phyloP scores from a whole-genome alignment of 768 basidiomycete genomes.

The Tephrocybe sp. region DNA sequence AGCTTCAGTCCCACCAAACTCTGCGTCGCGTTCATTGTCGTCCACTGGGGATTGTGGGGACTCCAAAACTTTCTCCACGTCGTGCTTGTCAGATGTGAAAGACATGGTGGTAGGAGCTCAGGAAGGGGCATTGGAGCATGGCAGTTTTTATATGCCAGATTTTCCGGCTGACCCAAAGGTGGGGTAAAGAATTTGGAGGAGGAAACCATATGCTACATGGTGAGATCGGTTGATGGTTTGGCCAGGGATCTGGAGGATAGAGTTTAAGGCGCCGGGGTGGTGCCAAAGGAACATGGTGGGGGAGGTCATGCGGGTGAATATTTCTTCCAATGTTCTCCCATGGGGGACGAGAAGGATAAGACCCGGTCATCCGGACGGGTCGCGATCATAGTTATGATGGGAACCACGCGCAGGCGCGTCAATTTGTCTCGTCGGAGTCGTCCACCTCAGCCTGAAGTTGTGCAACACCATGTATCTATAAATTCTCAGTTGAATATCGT shows the following conservation, averaged over 20 bases:
- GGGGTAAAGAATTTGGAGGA: background rate
- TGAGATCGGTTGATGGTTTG: background rate
- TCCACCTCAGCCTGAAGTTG: too few relatives aligned
- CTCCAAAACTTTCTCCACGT: conserved; percentile 7
- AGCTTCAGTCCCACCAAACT: conserved; percentile 26
- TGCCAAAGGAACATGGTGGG: background rate
- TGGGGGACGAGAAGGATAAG: background rate
- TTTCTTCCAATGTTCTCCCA: background rate
- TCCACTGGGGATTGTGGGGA: conserved; percentile 2
- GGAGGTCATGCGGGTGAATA: background rate
- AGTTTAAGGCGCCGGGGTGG: background rate
- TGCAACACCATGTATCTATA: too few relatives aligned
- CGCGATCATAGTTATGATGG: background rate
- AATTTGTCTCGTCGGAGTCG: too few relatives aligned
- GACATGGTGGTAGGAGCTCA: conserved; percentile 13
- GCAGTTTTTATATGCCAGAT: background rate
- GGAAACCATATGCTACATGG: background rate
- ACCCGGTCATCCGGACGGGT: background rate
- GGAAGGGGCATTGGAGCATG: background rate
- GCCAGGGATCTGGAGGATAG: background rate
- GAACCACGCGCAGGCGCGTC: too few relatives aligned
- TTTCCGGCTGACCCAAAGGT: background rate
- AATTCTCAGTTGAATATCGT: too few relatives aligned
- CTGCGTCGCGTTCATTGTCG: conserved; percentile 22
- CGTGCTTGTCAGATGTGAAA: conserved; percentile 18